Conservation (phyloP, 345 rosid species). For the Pistacia vera region DNA sequence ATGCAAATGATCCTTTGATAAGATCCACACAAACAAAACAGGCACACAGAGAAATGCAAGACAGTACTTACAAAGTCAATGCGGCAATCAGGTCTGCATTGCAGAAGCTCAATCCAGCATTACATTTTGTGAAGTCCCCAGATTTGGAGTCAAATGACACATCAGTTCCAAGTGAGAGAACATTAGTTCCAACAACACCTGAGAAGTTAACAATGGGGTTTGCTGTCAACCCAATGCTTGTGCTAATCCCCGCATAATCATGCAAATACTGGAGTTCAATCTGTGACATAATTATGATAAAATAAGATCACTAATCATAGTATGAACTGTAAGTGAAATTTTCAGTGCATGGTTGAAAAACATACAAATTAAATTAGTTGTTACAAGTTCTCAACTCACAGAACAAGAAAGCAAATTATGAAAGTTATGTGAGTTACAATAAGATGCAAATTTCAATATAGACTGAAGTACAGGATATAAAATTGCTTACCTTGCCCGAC, state of each 20-base stretch:
- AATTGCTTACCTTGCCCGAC: conserved; percentile 79
- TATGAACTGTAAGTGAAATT: not conserved
- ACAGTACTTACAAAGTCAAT: conserved; percentile 58
- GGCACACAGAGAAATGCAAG: not conserved
- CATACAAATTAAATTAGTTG: not conserved
- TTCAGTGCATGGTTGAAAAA: not conserved
- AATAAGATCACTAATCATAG: not conserved
- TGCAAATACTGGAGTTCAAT: conserved; percentile 87
- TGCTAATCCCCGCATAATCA: conserved; percentile 78
- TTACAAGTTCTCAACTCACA: not conserved
- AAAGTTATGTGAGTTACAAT: not conserved
- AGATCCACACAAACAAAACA: not conserved
- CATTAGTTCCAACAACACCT: conserved; percentile 70
- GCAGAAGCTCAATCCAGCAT: conserved; percentile 73
- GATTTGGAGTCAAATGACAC: conserved; percentile 78
- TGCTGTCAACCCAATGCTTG: conserved; percentile 82
- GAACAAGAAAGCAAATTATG: not conserved
- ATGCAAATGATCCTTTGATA: not conserved
- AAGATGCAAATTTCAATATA: not conserved
- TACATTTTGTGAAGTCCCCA: conserved; percentile 74
- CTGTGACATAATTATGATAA: conserved; percentile 40
- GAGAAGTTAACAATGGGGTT: conserved; percentile 82
- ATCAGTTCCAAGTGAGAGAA: conserved; percentile 71
- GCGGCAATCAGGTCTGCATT: conserved; percentile 76
- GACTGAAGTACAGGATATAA: not conserved